Evolutionary conservation across 2,329 filamentous ascomycete species (phyloP).

Genomic region (Aspergillus luchuensis): DNA sequence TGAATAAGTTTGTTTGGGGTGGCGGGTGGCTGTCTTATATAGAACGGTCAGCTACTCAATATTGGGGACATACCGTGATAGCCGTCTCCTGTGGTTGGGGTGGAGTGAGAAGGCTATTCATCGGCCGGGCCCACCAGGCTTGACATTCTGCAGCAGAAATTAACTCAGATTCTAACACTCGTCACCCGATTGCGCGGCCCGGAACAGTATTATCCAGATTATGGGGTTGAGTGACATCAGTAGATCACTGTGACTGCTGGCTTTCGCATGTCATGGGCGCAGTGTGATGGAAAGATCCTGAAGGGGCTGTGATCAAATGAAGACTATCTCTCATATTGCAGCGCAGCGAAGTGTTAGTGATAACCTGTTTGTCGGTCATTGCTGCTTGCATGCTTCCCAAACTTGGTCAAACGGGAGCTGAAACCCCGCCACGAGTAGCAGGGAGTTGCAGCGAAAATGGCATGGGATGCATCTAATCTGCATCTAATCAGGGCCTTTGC

Average conservation of each 20-base stretch:
- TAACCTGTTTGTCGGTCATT: no score
- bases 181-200: slow-evolving; percentile 10
- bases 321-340: not conserved
- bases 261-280: not conserved
- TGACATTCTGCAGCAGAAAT: slow-evolving; percentile 1
- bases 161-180: not conserved
- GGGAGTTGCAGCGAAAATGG: no score
- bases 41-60: not conserved
- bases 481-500: not conserved
- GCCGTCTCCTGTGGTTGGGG: not conserved
- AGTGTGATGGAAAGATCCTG: not conserved
- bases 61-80: not conserved
- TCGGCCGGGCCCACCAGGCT: not conserved
- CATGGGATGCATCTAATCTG: not conserved
- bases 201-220: not conserved
- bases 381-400: no score
- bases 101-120: not conserved
- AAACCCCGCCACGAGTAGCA: no score
- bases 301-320: not conserved
- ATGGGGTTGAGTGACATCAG: not conserved
- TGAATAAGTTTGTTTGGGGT: no score
- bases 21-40: not conserved
- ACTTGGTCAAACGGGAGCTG: no score
- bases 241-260: not conserved
- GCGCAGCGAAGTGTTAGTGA: not conserved